Evolutionary conservation across 768 basidiomycete species (phyloP).

Genomic region (Lactarius evosmus): DNA sequence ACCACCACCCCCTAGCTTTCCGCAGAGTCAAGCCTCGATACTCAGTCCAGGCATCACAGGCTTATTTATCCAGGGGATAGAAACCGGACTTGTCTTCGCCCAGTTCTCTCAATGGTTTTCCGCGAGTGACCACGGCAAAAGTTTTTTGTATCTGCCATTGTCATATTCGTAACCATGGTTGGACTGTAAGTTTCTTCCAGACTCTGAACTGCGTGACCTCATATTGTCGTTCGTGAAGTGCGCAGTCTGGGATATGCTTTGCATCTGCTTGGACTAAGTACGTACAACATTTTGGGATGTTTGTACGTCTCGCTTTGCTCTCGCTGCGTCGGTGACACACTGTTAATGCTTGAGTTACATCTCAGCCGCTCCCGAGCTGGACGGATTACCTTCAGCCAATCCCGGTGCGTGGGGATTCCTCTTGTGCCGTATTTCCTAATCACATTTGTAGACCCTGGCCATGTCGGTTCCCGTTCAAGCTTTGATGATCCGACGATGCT

Average conservation of each 20-base stretch:
- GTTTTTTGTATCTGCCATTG: background rate
- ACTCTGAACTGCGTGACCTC: background rate
- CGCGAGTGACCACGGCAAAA: background rate
- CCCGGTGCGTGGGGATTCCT: conserved; percentile 3
- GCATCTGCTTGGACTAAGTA: conserved; percentile 2
- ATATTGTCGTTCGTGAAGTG: background rate
- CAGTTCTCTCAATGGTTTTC: conserved; percentile 15
- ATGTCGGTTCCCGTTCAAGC: conserved; percentile 15
- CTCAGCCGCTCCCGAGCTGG: background rate
- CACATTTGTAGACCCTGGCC: background rate
- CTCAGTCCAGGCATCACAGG: conserved; percentile 9
- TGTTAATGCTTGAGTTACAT: background rate
- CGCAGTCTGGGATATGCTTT: conserved; percentile 14
- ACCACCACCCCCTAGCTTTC: too few relatives aligned
- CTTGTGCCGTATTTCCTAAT: background rate
- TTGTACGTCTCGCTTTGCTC: background rate
- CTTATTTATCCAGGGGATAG: conserved; percentile 9
- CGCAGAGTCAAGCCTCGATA: background rate
- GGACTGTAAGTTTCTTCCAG: conserved; percentile 8
- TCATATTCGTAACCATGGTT: conserved; percentile 8
- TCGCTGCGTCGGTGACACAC: background rate
- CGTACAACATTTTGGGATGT: background rate
- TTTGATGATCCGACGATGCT: conserved; percentile 19
- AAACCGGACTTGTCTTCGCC: conserved; percentile 11
- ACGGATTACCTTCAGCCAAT: background rate